Conservation (phyloP, 176 grass and related monocot species). For the Musa schizocarpa region DNA sequence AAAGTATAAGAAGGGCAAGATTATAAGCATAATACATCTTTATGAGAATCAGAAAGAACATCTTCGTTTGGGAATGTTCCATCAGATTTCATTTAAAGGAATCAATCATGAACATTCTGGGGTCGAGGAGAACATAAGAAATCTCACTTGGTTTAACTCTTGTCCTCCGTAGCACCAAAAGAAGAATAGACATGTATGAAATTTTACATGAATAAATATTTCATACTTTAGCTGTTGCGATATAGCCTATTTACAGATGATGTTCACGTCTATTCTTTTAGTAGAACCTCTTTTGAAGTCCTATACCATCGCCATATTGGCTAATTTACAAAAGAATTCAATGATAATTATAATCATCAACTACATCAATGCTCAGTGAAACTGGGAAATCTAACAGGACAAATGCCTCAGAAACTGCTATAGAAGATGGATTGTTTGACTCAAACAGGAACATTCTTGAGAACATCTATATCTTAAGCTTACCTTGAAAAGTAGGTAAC, state of each 20-base stretch:
- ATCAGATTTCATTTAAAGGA: too few species aligned
- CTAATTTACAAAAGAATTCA: background rate
- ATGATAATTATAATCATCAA: background rate
- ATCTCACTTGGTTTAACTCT: too few species aligned
- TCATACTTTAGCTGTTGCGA: too few species aligned
- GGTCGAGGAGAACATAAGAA: too few species aligned
- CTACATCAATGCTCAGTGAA: background rate
- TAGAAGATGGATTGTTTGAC: background rate
- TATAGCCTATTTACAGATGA: too few species aligned
- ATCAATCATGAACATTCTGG: too few species aligned
- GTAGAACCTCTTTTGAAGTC: background rate
- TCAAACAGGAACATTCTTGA: background rate
- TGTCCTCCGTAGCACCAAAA: too few species aligned
- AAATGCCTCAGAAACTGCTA: background rate
- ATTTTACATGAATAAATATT: too few species aligned
- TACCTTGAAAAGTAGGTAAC: constrained; percentile 99
- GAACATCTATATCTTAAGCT: background rate
- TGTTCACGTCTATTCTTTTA: background rate
- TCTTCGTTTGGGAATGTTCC: background rate
- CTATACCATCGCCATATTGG: too few species aligned
- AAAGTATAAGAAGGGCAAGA: background rate
- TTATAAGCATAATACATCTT: background rate
- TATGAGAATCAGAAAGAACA: background rate
- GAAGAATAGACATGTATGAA: too few species aligned
- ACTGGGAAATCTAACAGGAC: background rate